Evolutionary conservation across 2,329 filamentous ascomycete species (phyloP), one percentile per base, ranked within the genome.

Genomic region (Hyphodiscus sp.): DNA sequence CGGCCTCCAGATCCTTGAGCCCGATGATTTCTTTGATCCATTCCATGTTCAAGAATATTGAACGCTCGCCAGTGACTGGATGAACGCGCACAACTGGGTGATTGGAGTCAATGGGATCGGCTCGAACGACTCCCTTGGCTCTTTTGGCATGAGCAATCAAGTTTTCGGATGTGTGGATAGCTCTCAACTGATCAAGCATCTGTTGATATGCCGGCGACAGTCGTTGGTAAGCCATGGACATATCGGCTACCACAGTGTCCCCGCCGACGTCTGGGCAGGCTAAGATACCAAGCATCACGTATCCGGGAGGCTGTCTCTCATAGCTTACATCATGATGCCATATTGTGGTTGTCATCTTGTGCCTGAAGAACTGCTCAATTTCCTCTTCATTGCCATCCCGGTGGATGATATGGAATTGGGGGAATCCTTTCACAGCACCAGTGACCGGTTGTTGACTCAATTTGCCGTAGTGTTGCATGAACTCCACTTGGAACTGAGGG

Each of bases 251-350:
- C 0, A 88, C 76, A 0, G 86, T 89, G 66, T 89, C 86, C 13
- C 86, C 86, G 1, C 86, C 86, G 9, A 76, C 74, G 29, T 78
- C 74, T 2, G 76, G 76, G 7, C 74, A 74, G 49, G 76, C 71
- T 20, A 78, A 58, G 1, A 77, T 69, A 4, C 74, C 75, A 26
- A 79, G 73, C 68, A 86, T 84, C 0, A 84, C 85, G 50, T 87
- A 81, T 20, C 84, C 85, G 0, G 86, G 83, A 2, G 86, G 85
- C 55, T 89, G 85, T 19, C 75, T 73, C 67, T 89, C 85, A 61
- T 88, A 84, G 0, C 87, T 83, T 0, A 88, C 76, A 63, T 89
- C 85, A 20, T 79, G 80, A 66, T 89, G 86, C 85, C 85, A 89
- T 15, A 80, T 70, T 0, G 81, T 77, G 1, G 82, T 7, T 80